These are phyloP conservation scores for Termitomyces heimii DNA, from an alignment of 768 basidiomycete genomes.

Conservation along the genomic window DNA sequence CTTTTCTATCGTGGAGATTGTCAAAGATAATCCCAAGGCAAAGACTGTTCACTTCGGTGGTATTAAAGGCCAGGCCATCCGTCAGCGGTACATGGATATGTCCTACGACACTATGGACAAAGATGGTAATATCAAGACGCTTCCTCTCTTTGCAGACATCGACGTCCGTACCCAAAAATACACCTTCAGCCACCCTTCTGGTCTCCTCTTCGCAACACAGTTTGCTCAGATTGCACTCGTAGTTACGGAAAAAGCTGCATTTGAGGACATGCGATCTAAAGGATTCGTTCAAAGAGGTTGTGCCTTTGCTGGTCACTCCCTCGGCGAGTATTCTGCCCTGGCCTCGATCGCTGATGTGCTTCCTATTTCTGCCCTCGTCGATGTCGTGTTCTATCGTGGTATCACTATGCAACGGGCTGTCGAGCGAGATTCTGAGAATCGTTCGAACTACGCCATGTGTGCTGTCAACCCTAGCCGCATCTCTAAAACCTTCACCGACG, in stretches of 20 bases:
- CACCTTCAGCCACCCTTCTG: constrained; percentile 96
- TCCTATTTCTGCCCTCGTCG: constrained; percentile 90
- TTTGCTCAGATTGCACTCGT: constrained; percentile 98
- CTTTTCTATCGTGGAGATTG: constrained; percentile 98
- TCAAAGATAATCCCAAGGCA: constrained; percentile 96
- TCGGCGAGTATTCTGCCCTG: constrained; percentile 97
- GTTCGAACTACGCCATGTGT: constrained; percentile 98
- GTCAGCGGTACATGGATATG: constrained; percentile 99
- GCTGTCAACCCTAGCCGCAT: constrained; percentile 98
- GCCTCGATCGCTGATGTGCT: constrained; percentile 97
- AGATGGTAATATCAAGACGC: constrained; percentile 92
- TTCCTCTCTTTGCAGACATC: constrained; percentile 95
- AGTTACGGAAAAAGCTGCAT: constrained; percentile 96
- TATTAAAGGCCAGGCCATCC: constrained; percentile 97
- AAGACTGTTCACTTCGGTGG: constrained; percentile 99
- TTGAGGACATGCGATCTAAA: constrained; percentile 96
- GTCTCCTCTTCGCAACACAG: constrained; percentile 95
- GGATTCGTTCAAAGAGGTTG: constrained; percentile 91
- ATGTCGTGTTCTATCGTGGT: constrained; percentile 99
- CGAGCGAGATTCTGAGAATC: constrained; percentile 87
- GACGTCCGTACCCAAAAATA: constrained; percentile 91
- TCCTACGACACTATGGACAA: constrained; percentile 96
- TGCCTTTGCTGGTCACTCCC: constrained; percentile 95
- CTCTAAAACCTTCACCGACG: constrained; percentile 90
- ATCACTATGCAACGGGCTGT: constrained; percentile 99